Evolutionary conservation across 257 asterid genomes (phyloP).

Genomic region (Forsythia suspensa): DNA sequence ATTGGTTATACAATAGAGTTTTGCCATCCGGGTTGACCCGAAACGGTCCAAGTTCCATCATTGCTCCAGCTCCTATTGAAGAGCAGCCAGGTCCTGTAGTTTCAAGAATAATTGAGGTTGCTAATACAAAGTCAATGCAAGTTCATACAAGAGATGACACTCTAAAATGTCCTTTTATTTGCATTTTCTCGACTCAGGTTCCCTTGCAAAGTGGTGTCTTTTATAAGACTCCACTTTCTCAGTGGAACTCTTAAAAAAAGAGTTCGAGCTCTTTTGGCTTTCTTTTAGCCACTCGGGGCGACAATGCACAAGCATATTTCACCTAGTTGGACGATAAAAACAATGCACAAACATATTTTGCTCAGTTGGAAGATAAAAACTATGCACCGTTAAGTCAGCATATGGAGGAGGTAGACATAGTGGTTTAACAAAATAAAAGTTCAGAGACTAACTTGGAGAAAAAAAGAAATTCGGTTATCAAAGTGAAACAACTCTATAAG

Average conservation of each 20-base stretch:
- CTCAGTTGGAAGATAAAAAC: background rate
- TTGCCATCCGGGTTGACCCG: slow-evolving; percentile 48
- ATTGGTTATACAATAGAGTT: slow-evolving; percentile 46
- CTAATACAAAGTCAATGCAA: too few relatives aligned
- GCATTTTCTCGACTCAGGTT: slow-evolving; percentile 26
- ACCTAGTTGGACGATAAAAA: background rate
- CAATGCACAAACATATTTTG: background rate
- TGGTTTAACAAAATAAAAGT: too few relatives aligned
- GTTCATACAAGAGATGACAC: background rate
- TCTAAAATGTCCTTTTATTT: too few relatives aligned
- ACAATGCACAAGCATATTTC: background rate
- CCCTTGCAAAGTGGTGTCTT: too few relatives aligned
- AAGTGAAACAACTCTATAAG: slow-evolving; percentile 26
- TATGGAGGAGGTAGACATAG: too few relatives aligned
- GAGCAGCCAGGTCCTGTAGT: slow-evolving; percentile 70
- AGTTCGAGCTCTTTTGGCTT: too few relatives aligned
- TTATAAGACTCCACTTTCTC: too few relatives aligned
- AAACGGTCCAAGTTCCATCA: slow-evolving; percentile 63
- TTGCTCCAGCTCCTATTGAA: slow-evolving; percentile 58
- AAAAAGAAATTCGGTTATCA: background rate
- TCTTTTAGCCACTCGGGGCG: too few relatives aligned
- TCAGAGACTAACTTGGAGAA: background rate
- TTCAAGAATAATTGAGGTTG: background rate
- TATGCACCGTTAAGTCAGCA: too few relatives aligned
- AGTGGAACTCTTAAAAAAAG: too few relatives aligned